phyloP scores from a whole-genome alignment of 208 protist genomes.

The Leishmania major region DNA sequence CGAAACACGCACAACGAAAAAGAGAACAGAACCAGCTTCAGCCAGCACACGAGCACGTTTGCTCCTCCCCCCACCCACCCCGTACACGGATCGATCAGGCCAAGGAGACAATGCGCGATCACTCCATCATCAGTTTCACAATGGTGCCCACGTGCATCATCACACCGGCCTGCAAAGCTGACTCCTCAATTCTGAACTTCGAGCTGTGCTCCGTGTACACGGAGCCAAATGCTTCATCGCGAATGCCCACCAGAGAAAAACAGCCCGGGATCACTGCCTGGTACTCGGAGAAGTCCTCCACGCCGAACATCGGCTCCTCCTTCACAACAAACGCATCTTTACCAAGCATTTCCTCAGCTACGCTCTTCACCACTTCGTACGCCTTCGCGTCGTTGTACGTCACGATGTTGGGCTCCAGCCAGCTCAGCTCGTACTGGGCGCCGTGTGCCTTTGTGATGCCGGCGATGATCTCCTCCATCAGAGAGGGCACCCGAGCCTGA shows the following conservation, averaged over 20 bases:
- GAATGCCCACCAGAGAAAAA: conserved; percentile 51
- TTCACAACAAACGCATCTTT: conserved; percentile 46
- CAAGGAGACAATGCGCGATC: background rate
- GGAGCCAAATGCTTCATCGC: conserved; percentile 18
- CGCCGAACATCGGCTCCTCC: conserved; percentile 46
- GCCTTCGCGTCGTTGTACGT: conserved; percentile 77
- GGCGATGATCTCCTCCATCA: conserved; percentile 76
- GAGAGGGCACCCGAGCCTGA: conserved; percentile 51
- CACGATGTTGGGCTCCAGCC: conserved; percentile 83
- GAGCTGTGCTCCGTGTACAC: conserved; percentile 42
- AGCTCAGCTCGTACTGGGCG: conserved; percentile 62
- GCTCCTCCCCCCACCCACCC: background rate
- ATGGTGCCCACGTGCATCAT: conserved; percentile 52
- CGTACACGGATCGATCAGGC: too few relatives aligned
- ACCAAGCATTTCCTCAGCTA: conserved; percentile 43
- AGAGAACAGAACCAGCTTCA: background rate
- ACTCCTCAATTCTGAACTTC: conserved; percentile 37
- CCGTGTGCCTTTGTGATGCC: conserved; percentile 67
- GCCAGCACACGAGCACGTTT: background rate
- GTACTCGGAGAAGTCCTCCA: conserved; percentile 81
- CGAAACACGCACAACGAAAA: background rate
- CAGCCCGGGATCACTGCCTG: conserved; percentile 62
- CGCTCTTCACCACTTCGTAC: conserved; percentile 52
- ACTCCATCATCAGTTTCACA: conserved; percentile 25
- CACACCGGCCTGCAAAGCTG: conserved; percentile 40